phyloP scores from a whole-genome alignment of 2,329 filamentous ascomycete genomes.

The Phialophora verrucosa region DNA sequence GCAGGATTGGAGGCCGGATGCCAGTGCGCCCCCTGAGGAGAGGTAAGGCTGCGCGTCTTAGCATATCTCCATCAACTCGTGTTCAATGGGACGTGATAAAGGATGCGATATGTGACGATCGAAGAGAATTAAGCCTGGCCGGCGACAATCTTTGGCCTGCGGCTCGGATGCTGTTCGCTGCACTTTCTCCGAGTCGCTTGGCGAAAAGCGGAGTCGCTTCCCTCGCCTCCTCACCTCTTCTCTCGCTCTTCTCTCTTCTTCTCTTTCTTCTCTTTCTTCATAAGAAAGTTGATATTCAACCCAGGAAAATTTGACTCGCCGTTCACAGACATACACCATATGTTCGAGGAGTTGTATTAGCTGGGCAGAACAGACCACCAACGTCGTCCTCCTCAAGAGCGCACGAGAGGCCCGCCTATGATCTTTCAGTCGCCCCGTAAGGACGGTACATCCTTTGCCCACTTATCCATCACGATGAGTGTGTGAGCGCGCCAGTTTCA shows the following conservation, averaged over 20 bases:
- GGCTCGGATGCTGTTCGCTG: not conserved
- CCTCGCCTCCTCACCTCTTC: constrained; percentile 27
- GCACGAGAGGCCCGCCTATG: constrained; percentile 53
- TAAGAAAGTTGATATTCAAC: constrained; percentile 61
- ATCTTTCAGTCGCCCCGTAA: constrained; percentile 55
- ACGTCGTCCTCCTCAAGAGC: constrained; percentile 57
- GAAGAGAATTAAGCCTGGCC: not conserved
- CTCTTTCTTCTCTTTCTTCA: constrained; percentile 48
- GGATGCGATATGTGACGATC: not conserved
- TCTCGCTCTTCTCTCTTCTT: constrained; percentile 33
- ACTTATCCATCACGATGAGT: constrained; percentile 31
- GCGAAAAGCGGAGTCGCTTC: not conserved
- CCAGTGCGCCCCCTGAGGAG: constrained; percentile 47
- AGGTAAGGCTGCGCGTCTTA: constrained; percentile 54
- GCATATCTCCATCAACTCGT: constrained; percentile 44
- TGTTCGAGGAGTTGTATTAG: constrained; percentile 65
- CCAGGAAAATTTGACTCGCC: constrained; percentile 66
- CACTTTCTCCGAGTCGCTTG: not conserved
- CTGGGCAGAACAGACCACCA: constrained; percentile 54
- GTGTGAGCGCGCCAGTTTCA: constrained; percentile 27
- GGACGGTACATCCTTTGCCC: constrained; percentile 49
- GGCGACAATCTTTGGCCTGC: not conserved
- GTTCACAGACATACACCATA: constrained; percentile 47
- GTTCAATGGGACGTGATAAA: constrained; percentile 5
- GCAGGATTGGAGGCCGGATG: constrained; percentile 44